A percentile compares a stretch with the other conserved stretches of the same genome.
These are phyloP conservation scores for Didymella pinodella DNA, from an alignment of 2,329 filamentous ascomycete genomes.

Conservation along the genomic window DNA sequence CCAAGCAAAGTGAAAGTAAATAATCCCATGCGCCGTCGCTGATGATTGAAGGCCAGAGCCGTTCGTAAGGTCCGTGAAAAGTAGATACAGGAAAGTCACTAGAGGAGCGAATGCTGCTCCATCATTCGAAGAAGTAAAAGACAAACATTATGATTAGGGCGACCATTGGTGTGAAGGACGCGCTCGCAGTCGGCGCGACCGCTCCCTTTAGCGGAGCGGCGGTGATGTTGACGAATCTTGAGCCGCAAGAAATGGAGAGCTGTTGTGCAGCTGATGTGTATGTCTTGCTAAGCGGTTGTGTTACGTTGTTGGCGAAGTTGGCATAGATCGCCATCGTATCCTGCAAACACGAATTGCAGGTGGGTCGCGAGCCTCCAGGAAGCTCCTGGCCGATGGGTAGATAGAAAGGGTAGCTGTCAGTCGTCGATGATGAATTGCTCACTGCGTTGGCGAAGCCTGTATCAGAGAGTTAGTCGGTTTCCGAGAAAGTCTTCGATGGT, in stretches of 20 bases:
- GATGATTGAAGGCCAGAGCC: conserved; percentile 40
- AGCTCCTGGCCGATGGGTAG: conserved; percentile 79
- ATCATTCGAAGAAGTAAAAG: conserved; percentile 44
- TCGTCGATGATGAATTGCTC: conserved; percentile 74
- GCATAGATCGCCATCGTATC: conserved; percentile 85
- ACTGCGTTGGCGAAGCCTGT: conserved; percentile 78
- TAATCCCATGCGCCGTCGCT: conserved; percentile 47
- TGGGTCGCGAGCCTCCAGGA: conserved; percentile 71
- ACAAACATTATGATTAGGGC: conserved; percentile 48
- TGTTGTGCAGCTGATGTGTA: conserved; percentile 76
- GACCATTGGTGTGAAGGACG: conserved; percentile 41
- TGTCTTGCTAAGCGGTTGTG: conserved; percentile 70
- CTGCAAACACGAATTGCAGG: conserved; percentile 77
- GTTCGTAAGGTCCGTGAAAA: conserved; percentile 28
- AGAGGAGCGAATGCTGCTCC: conserved; percentile 16
- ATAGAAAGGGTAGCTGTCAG: conserved; percentile 84
- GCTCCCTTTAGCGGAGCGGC: conserved; percentile 53
- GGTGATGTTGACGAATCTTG: conserved; percentile 61
- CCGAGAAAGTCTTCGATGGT: not conserved
- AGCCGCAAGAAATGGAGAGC: conserved; percentile 72
- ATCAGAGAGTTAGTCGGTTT: conserved; percentile 13
- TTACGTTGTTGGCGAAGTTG: conserved; percentile 69
- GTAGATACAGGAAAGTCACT: conserved; percentile 33
- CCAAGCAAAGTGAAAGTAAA: conserved; percentile 26
- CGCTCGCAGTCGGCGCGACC: conserved; percentile 31